Evolutionary conservation across 495 filamentous ascomycete species (phyloP), one percentile per base, ranked within the genome.

Genomic region (Tuber melanosporum): DNA sequence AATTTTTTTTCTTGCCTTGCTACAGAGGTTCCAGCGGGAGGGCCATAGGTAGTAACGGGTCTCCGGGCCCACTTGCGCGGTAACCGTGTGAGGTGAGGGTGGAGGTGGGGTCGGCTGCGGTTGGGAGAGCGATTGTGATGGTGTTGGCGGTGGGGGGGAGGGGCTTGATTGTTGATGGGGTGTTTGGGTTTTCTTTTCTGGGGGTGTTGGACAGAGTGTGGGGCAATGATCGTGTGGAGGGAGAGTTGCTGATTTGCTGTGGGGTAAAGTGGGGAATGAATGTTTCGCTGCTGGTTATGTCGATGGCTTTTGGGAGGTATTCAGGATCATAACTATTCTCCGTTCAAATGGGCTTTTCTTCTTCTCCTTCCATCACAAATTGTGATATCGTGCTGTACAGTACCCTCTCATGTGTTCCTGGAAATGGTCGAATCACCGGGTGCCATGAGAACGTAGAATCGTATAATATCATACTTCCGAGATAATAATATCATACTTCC

Each of bases 1-100:
- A 43, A 76, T 36, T 19, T 32, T 36, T 6, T 22, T 9, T 44
- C n/a, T 66, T 0, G 74, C 74, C 52, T 75, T 75, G 62, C 12
- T 14, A 14, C 74, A 75, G n/a, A 44, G 3, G 8, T 3, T 22
- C 36, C 43, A n/a, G 42, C 44, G 71, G 19, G 44, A 22, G 43
- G 74, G 74, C 22, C 32, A 42, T 3, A 42, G 7, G 52, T 71
- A 75, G 62, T 73, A 74, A 36, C n/a, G 2, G 10, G 26, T 44
- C 42, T 75, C 74, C 26, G 74, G 6, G 12, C 3, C 15, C 15
- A 26, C 36, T 47, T 70, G 71, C 32, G 43, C 26, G 41, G 69
- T 75, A 74, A 4, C 6, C 7, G 52, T n/a, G 52, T 12, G n/a
- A n/a, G n/a, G 4, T n/a, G 9, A 62, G 52, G 4, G 52, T 12